A percentile compares a stretch with the other conserved stretches of the same genome.
Evolutionary conservation across 768 basidiomycete genomes (phyloP).

Genomic region (Trametopsis cervina): DNA sequence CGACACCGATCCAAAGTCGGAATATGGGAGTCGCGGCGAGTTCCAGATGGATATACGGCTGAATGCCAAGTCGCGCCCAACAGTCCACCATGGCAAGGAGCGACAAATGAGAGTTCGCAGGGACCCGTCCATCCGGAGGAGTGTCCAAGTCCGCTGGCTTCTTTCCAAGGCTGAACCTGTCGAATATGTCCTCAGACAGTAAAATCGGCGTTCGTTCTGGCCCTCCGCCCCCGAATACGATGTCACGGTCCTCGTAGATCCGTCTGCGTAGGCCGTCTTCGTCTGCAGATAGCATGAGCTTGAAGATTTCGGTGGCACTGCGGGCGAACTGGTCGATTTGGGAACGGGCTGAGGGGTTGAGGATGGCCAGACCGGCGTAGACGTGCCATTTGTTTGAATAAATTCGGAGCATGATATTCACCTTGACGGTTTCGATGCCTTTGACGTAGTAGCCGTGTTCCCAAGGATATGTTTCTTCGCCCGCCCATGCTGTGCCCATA

Average conservation of each 20-base stretch:
- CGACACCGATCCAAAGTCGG: constrained; percentile 93
- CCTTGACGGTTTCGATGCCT: constrained; percentile 97
- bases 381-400: constrained; percentile 99
- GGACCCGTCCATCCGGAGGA: constrained; percentile 23
- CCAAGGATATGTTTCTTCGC: constrained; percentile 81
- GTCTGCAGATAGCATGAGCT: constrained; percentile 77
- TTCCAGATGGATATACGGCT: constrained; percentile 85
- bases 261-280: constrained; percentile 55
- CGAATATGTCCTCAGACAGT: constrained; percentile 76
- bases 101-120: constrained; percentile 84
- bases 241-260: constrained; percentile 64
- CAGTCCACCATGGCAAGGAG: constrained; percentile 98
- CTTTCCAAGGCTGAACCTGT: constrained; percentile 80
- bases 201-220: constrained; percentile 57
- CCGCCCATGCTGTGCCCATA: constrained; percentile 97
- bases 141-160: constrained; percentile 17
- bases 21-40: constrained; percentile 96
- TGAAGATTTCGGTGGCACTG: constrained; percentile 85
- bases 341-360: constrained; percentile 82
- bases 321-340: constrained; percentile 92
- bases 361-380: constrained; percentile 96
- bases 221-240: constrained; percentile 59
- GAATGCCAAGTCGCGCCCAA: constrained; percentile 83
- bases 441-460: constrained; percentile 92
- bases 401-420: constrained; percentile 93